A percentile compares a stretch with the other conserved stretches of the same genome.
Conservation (phyloP, 352 stramenopile genomes). For the Phytophthora sansomeana region DNA sequence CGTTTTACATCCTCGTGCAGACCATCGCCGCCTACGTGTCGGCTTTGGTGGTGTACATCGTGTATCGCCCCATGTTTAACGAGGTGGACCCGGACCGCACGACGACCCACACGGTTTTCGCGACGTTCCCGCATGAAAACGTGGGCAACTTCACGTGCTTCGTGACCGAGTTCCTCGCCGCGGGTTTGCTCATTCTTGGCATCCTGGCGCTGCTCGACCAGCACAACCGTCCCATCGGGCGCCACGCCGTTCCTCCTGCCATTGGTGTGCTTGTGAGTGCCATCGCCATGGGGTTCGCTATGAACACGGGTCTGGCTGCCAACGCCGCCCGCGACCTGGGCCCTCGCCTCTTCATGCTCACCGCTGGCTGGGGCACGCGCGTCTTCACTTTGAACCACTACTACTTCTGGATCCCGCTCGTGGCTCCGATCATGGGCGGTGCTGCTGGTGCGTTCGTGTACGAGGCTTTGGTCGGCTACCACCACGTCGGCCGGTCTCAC, state of each 20-base stretch:
- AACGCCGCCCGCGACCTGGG: slow-evolving; percentile 78
- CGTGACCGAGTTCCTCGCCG: slow-evolving; percentile 46
- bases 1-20: slow-evolving; percentile 53
- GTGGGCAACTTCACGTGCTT: slow-evolving; percentile 47
- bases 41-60: slow-evolving; percentile 47
- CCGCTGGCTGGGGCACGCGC: slow-evolving; percentile 69
- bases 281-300: slow-evolving; percentile 82
- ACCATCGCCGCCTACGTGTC: slow-evolving; percentile 48
- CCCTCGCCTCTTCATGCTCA: slow-evolving; percentile 67
- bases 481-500: slow-evolving; percentile 53
- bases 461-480: slow-evolving; percentile 59
- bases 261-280: slow-evolving; percentile 77
- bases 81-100: slow-evolving; percentile 43
- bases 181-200: slow-evolving; percentile 62
- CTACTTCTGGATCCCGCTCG: slow-evolving; percentile 47
- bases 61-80: slow-evolving; percentile 61
- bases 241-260: slow-evolving; percentile 72
- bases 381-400: slow-evolving; percentile 74
- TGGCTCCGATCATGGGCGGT: slow-evolving; percentile 70
- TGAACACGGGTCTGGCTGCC: slow-evolving; percentile 84
- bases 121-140: slow-evolving; percentile 43
- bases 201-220: slow-evolving; percentile 78
- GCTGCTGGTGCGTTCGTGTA: slow-evolving; percentile 64
- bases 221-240: slow-evolving; percentile 75
- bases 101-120: slow-evolving; percentile 46